Evolutionary conservation across 2,329 filamentous ascomycete genomes (phyloP), one percentile per base, ranked within the genome.

Genomic region (Biscogniauxia sp.): DNA sequence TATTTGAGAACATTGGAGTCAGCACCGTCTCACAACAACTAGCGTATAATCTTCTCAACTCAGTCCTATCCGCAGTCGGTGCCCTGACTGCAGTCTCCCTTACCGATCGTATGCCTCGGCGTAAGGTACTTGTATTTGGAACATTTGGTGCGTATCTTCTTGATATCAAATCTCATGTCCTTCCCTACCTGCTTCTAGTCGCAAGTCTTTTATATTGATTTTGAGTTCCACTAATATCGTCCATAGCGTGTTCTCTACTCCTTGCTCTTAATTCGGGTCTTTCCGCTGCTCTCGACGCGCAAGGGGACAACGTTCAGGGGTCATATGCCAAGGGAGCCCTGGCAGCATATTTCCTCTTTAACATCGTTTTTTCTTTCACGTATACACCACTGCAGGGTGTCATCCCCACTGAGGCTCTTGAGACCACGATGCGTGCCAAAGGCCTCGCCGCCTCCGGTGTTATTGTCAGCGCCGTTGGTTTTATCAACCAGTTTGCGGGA

Each of bases 301-400:
- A 71, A 56, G 69, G 65, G 11, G 71, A 71, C 2, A 62, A 69
- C 23, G 72, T 80, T 50, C 64, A 74, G 58, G 56, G 67, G 3
- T 73, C 70, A 2, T 79, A 77, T 60, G 80, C 73, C 50, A 72
- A 77, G 62, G 77, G 77, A 17, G 79, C 78, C 3, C 71, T 82
- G 51, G 77, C 79, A 2, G 77, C 78, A 20, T 81, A 81, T 70
- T 81, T 81, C 67, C 69, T 82, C 17, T 81, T 82, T 74, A 80
- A 81, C 68, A 69, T 80, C 26, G 71, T 80, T 60, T 82, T 80
- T 70, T 80, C 79, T 2, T 81, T 82, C 64, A 79, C 78, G 50
- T 81, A 81, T 67, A 82, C 79, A 1, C 80, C 80, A 1, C 75
- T 82, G 13, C 80, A 82, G 62, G 78, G 76, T 59, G 77, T 80